These are phyloP conservation scores for Dendrobium huoshanense DNA, from an alignment of 106 monocot species.

Conservation along the genomic window DNA sequence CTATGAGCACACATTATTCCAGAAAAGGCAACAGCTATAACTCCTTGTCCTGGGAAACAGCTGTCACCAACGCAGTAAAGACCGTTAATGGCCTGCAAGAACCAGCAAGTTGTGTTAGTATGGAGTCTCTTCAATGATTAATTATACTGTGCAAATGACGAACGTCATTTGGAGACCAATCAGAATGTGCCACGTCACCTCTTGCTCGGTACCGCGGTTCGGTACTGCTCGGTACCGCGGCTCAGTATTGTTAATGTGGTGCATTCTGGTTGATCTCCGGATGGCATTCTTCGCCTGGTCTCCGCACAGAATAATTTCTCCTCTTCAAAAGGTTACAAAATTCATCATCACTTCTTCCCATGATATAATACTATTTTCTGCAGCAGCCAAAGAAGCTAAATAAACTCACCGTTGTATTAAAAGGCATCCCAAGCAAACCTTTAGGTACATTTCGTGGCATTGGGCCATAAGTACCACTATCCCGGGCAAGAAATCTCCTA, in stretches of 20 bases:
- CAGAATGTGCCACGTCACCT: too few relatives aligned
- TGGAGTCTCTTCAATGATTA: neutral
- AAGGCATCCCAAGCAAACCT: conserved; percentile 94
- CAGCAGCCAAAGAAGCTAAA: neutral
- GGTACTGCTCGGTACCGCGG: too few relatives aligned
- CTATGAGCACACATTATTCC: conserved; percentile 98
- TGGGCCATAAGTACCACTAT: conserved; percentile 92
- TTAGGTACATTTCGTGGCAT: conserved; percentile 81
- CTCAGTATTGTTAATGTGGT: too few relatives aligned
- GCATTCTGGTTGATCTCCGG: too few relatives aligned
- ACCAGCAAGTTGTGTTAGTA: conserved; percentile 8
- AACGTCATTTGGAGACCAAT: too few relatives aligned
- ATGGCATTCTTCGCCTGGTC: too few relatives aligned
- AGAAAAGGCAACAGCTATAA: conserved; percentile 97
- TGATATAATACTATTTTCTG: neutral
- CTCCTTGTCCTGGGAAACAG: conserved; percentile 98
- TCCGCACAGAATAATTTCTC: neutral
- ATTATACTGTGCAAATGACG: too few relatives aligned
- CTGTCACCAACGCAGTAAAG: conserved; percentile 98
- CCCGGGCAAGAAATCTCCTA: conserved; percentile 81
- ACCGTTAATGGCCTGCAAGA: conserved; percentile 72
- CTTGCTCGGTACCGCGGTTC: too few relatives aligned
- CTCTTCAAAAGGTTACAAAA: neutral
- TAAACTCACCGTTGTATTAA: conserved; percentile 82
- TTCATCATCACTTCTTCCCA: neutral